phyloP scores from a whole-genome alignment of 1,284 basidiomycete genomes.

The Blastosporella zonata region DNA sequence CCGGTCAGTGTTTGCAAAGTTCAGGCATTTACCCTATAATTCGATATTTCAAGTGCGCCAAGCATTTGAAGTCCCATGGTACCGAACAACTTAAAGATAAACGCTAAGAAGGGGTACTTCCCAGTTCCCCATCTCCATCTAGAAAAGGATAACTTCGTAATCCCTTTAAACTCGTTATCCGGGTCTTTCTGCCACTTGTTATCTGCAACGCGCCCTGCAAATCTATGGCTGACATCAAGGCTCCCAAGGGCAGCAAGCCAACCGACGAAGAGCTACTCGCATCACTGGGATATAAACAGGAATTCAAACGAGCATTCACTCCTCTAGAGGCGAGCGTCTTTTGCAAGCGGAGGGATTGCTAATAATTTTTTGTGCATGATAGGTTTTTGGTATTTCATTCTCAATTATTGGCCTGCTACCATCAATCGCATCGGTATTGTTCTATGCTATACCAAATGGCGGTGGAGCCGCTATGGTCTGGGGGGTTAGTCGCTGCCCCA shows the following conservation, averaged over 20 bases:
- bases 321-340: slow-evolving; percentile 52
- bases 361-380: not conserved
- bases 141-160: not conserved
- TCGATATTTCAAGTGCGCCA: no score
- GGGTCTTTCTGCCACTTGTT: not conserved
- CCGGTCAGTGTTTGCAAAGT: no score
- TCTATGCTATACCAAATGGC: slow-evolving; percentile 76
- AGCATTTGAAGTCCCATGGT: not conserved
- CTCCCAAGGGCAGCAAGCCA: not conserved
- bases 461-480: slow-evolving; percentile 82
- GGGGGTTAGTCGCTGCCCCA: slow-evolving; percentile 50
- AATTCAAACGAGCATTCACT: slow-evolving; percentile 18
- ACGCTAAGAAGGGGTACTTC: no score
- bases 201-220: no score
- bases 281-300: slow-evolving; percentile 20
- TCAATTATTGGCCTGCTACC: slow-evolving; percentile 60
- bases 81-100: no score
- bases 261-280: slow-evolving; percentile 22
- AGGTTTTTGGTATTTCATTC: slow-evolving; percentile 67
- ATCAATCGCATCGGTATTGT: slow-evolving; percentile 56
- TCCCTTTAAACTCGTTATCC: not conserved
- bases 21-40: no score
- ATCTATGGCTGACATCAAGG: not conserved
- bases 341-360: not conserved
- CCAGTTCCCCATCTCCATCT: not conserved